Conservation (phyloP, 805 yeast genomes). For the Ogataea ganodermae region DNA sequence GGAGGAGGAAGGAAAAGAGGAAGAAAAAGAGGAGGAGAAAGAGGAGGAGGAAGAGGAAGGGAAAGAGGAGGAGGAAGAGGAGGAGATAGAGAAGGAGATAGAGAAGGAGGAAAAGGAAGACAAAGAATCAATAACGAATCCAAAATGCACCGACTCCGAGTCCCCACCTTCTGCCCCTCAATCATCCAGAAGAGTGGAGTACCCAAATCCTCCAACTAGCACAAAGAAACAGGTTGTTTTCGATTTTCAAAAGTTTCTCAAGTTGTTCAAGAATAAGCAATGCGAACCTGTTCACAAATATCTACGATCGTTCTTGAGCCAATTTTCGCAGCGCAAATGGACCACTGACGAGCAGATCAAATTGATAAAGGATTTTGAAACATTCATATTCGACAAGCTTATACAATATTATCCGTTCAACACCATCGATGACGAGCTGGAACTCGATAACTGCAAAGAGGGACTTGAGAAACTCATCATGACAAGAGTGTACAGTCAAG, state of each 20-base stretch:
- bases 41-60: neutral
- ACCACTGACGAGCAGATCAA: slow-evolving; percentile 76
- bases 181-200: slow-evolving; percentile 16
- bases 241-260: slow-evolving; percentile 81
- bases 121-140: neutral
- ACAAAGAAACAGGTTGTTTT: slow-evolving; percentile 45
- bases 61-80: neutral
- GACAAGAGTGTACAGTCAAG: slow-evolving; percentile 77
- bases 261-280: slow-evolving; percentile 64
- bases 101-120: neutral
- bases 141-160: neutral
- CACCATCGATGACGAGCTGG: slow-evolving; percentile 54
- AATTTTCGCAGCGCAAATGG: slow-evolving; percentile 72
- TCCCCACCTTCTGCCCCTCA: neutral
- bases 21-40: neutral
- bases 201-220: slow-evolving; percentile 34
- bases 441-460: slow-evolving; percentile 73
- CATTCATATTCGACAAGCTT: slow-evolving; percentile 68
- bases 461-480: slow-evolving; percentile 91
- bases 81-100: neutral
- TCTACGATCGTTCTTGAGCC: slow-evolving; percentile 77
- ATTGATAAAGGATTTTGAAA: slow-evolving; percentile 73
- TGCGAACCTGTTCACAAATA: slow-evolving; percentile 92
- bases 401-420: slow-evolving; percentile 70
- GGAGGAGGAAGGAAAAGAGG: neutral